Percentiles rank a stretch among this genome's conserved stretches.
phyloP scores from a whole-genome alignment of 1,139 yeast species.

The Hyphopichia wangnamkhiaoensis region DNA sequence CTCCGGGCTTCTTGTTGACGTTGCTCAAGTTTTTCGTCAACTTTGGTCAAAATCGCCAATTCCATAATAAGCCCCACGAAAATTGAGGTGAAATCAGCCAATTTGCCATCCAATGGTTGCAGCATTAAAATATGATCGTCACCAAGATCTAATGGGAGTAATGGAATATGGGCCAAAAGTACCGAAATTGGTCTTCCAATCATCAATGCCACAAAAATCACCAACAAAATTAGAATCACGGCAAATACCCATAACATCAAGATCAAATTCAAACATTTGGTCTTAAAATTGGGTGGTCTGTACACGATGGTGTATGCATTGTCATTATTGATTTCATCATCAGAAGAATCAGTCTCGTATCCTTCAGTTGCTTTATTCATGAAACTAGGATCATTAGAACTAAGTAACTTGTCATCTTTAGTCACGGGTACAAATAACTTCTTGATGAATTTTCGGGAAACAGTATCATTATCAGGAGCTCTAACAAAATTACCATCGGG shows the following conservation, averaged over 20 bases:
- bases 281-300: conserved; percentile 76
- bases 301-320: conserved; percentile 76
- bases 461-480: conserved; percentile 82
- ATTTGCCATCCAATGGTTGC: conserved; percentile 19
- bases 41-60: conserved; percentile 16
- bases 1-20: neutral
- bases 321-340: conserved; percentile 51
- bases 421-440: conserved; percentile 80
- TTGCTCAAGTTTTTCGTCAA: conserved; percentile 12
- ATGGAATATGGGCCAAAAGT: conserved; percentile 9
- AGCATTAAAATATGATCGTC: neutral
- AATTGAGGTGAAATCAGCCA: conserved; percentile 26
- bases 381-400: conserved; percentile 24
- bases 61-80: conserved; percentile 21
- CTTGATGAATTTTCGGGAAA: conserved; percentile 63
- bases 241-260: conserved; percentile 72
- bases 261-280: conserved; percentile 58
- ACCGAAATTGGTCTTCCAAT: conserved; percentile 41
- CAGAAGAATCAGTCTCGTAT: conserved; percentile 40
- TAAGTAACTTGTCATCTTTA: conserved; percentile 67
- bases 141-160: conserved; percentile 2
- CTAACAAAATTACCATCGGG: conserved; percentile 82
- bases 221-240: conserved; percentile 44
- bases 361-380: conserved; percentile 23
- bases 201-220: conserved; percentile 33